Evolutionary conservation across 2,329 filamentous ascomycete genomes (phyloP).

Genomic region (Pseudogymnoascus sp.): DNA sequence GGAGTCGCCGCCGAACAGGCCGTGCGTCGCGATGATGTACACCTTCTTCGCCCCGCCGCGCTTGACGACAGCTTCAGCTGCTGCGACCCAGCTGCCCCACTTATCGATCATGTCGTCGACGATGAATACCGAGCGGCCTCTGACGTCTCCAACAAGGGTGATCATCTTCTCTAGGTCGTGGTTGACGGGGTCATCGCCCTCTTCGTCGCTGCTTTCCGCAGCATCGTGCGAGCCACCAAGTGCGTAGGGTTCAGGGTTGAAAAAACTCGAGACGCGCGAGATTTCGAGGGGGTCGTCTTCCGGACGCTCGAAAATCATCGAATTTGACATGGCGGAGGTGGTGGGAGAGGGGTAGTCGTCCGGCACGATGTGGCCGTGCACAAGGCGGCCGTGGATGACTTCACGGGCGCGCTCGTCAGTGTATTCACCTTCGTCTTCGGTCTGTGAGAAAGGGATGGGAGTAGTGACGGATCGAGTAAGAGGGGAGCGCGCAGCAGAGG

Average conservation of each 20-base stretch:
- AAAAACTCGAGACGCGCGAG: slow-evolving; percentile 73
- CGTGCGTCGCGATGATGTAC: slow-evolving; percentile 96
- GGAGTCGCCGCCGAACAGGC: slow-evolving; percentile 83
- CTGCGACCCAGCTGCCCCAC: slow-evolving; percentile 91
- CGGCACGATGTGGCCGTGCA: slow-evolving; percentile 92
- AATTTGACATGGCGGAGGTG: slow-evolving; percentile 59
- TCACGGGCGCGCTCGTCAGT: slow-evolving; percentile 73
- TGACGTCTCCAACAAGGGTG: slow-evolving; percentile 93
- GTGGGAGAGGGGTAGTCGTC: slow-evolving; percentile 81
- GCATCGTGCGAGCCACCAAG: slow-evolving; percentile 82
- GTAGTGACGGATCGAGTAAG: slow-evolving; percentile 18
- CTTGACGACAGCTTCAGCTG: slow-evolving; percentile 94
- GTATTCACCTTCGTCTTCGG: slow-evolving; percentile 26
- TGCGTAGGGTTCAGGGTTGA: slow-evolving; percentile 58
- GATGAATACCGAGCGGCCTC: slow-evolving; percentile 80
- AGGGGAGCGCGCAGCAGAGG: slow-evolving; percentile 18
- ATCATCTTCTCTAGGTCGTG: slow-evolving; percentile 87
- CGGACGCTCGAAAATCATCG: slow-evolving; percentile 42
- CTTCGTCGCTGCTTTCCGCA: slow-evolving; percentile 77
- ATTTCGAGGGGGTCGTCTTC: slow-evolving; percentile 78
- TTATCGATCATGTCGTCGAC: slow-evolving; percentile 99
- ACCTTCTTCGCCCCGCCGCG: slow-evolving; percentile 85
- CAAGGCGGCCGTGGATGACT: slow-evolving; percentile 82
- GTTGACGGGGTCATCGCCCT: slow-evolving; percentile 81
- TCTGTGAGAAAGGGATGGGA: slow-evolving; percentile 17